Evolutionary conservation across 345 rosid genomes (phyloP).

Genomic region (Toxicodendron radicans): DNA sequence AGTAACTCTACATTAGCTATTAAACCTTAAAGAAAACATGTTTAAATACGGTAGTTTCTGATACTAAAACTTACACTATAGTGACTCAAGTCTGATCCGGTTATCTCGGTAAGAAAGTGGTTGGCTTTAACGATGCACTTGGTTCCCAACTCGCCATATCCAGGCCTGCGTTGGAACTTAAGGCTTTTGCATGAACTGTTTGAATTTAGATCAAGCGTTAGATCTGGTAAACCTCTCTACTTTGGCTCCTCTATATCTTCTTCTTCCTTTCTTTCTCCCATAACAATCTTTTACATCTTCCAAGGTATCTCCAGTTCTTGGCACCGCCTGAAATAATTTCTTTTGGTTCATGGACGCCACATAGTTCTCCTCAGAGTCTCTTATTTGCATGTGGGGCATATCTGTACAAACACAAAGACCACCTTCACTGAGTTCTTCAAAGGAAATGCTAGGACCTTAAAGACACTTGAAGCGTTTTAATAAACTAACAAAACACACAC

Average conservation of each 20-base stretch:
- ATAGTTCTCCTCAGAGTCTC: constrained; percentile 25
- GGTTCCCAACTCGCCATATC: constrained; percentile 33
- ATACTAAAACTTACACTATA: constrained; percentile 34
- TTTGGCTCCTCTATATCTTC: constrained; percentile 25
- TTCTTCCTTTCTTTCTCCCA: constrained; percentile 22
- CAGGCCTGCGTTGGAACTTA: constrained; percentile 33
- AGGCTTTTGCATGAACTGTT: constrained; percentile 30
- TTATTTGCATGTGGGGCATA: constrained; percentile 32
- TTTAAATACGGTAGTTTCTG: background rate
- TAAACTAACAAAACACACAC: background rate
- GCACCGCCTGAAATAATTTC: constrained; percentile 18
- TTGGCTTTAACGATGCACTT: constrained; percentile 45
- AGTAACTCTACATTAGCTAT: background rate
- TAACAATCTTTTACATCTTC: constrained; percentile 18
- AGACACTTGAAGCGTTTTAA: background rate
- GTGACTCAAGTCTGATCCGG: constrained; percentile 36
- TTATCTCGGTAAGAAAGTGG: constrained; percentile 41
- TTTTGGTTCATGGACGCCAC: constrained; percentile 15
- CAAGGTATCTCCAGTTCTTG: constrained; percentile 15
- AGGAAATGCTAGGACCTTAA: background rate
- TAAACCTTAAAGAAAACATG: background rate
- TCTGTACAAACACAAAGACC: constrained; percentile 15
- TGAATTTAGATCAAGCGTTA: constrained; percentile 8
- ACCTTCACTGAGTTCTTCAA: background rate
- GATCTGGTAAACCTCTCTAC: constrained; percentile 17